Percentiles rank a stretch among this genome's conserved stretches.
phyloP scores from a whole-genome alignment of 2,329 filamentous ascomycete genomes.

The Epichloe scottii region DNA sequence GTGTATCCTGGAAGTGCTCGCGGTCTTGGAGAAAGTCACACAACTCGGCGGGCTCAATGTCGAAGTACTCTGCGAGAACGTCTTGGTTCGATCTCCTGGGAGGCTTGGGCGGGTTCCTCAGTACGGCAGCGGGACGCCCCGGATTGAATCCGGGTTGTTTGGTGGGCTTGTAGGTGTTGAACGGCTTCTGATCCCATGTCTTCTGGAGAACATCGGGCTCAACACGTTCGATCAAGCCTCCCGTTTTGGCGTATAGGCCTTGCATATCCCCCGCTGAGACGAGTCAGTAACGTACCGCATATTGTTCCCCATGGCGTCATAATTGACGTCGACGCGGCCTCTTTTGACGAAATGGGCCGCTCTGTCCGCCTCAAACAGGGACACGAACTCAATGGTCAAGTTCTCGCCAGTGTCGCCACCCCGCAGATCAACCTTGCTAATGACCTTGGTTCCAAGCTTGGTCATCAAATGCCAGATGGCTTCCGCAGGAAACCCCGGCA shows the following conservation, averaged over 20 bases:
- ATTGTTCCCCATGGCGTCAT: not conserved
- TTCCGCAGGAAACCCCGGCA: slow-evolving; percentile 9
- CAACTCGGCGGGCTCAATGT: slow-evolving; percentile 6
- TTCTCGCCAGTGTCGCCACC: not conserved
- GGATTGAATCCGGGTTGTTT: too few relatives aligned
- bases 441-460: slow-evolving; percentile 4
- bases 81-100: not conserved
- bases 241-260: not conserved
- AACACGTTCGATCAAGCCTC: not conserved
- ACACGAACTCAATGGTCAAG: slow-evolving; percentile 12
- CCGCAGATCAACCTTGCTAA: slow-evolving; percentile 3
- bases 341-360: not conserved
- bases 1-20: slow-evolving; percentile 1
- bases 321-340: not conserved
- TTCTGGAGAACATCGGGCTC: not conserved
- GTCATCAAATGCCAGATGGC: slow-evolving; percentile 12
- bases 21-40: slow-evolving; percentile 5
- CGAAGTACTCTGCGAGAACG: slow-evolving; percentile 5
- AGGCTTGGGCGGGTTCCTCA: not conserved
- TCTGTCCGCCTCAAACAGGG: slow-evolving; percentile 5
- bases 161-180: not conserved
- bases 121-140: not conserved
- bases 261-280: not conserved
- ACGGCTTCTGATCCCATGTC: not conserved
- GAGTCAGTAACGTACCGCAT: slow-evolving; percentile 1